Conservation (phyloP, 1,139 yeast genomes). For the Pichia sp. region DNA sequence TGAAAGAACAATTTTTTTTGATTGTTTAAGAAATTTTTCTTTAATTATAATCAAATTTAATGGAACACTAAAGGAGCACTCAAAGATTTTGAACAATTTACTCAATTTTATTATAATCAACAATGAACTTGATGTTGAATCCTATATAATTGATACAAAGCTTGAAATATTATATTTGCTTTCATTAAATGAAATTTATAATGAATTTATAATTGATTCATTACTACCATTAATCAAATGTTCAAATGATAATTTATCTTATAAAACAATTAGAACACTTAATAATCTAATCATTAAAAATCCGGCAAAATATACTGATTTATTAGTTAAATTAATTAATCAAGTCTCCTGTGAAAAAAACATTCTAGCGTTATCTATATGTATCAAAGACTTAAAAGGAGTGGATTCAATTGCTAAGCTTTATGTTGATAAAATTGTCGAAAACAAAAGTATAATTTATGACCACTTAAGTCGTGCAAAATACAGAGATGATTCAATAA, state of each 20-base stretch:
- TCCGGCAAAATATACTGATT: background rate
- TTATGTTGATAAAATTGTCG: background rate
- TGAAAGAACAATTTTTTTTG: constrained; percentile 5
- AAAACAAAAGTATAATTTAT: background rate
- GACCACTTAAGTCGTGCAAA: background rate
- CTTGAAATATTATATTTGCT: constrained; percentile 77
- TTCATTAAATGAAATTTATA: constrained; percentile 78
- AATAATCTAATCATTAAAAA: constrained; percentile 78
- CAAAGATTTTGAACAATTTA: background rate
- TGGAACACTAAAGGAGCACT: background rate
- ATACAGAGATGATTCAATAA: constrained; percentile 11
- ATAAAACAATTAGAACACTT: constrained; percentile 83
- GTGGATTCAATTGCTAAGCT: background rate
- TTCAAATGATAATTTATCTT: constrained; percentile 8
- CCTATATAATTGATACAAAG: constrained; percentile 85
- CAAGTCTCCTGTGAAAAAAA: constrained; percentile 2
- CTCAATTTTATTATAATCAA: background rate
- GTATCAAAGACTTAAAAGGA: constrained; percentile 1
- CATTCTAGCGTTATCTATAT: constrained; percentile 2
- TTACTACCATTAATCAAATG: constrained; percentile 50
- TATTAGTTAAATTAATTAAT: background rate
- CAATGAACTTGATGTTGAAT: constrained; percentile 20
- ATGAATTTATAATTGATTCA: constrained; percentile 79
- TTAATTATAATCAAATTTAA: constrained; percentile 6
- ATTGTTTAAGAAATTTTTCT: constrained; percentile 9